Evolutionary conservation across 208 protist genomes (phyloP), one percentile per base, ranked within the genome.

Genomic region (Leishmania arabica): DNA sequence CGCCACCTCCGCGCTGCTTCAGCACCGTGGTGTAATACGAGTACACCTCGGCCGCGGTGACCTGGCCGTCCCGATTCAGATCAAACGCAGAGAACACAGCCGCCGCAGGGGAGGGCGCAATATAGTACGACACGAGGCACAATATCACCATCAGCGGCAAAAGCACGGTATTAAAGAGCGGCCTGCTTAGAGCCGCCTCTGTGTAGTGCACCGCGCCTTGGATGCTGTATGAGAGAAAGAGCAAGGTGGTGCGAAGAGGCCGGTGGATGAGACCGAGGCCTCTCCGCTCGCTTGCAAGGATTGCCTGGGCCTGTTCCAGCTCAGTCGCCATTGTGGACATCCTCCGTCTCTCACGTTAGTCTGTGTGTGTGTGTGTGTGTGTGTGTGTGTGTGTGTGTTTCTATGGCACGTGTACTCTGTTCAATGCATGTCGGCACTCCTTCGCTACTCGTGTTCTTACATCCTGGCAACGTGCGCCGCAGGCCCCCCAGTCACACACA

Each of bases 11-110:
- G 31, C 21, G 51, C 13, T 15, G 85, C 54, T 73, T 73, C 73
- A 96, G 83, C 40, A 87, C 81, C 0, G 64, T 40, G 13, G 79
- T 74, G 78, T 95, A 97, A 72, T 95, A 95, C 47, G n/a, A 11
- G 56, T 91, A 85, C 47, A 97, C 71, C 64, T 97, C 92, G 1
- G 34, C 53, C 3, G 74, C 56, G 17, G 84, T 89, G 21, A 95
- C 88, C 31, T 79, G 62, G 15, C 92, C 90, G 80, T 95, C 89
- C 42, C 79, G 68, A 73, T 95, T 78, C 1, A 76, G 62, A 75
- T 97, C 93, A 42, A 95, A 78, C 3, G 84, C 74, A 27, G 62
- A 42, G 71, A 95, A 95, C 19, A 91, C 84, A 42, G 79, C 65
- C 40, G 65, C 77, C 21, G 83, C 66, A n/a, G 84, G 79, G 27